These are phyloP conservation scores for Crassisporium funariophilum DNA, from an alignment of 768 basidiomycete species.

Conservation along the genomic window DNA sequence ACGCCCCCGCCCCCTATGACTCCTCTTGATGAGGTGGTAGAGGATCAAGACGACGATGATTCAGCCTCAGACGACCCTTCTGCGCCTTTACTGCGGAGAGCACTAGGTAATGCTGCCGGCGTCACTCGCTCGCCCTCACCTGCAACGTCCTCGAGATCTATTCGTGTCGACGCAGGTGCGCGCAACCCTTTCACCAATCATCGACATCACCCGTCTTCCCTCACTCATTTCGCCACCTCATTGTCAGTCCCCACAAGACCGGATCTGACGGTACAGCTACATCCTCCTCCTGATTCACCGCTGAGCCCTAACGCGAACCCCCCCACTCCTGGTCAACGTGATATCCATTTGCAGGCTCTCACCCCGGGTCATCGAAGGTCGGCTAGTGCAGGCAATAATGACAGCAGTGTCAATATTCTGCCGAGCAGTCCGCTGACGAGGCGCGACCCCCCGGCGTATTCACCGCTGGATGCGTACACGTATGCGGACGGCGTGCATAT, in stretches of 20 bases:
- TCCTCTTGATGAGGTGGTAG: constrained; percentile 69
- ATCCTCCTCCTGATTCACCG: constrained; percentile 81
- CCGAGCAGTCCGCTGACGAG: constrained; percentile 39
- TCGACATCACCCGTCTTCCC: constrained; percentile 63
- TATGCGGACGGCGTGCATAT: constrained; percentile 91
- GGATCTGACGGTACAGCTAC: constrained; percentile 69
- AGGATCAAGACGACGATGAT: constrained; percentile 41
- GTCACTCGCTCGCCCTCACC: constrained; percentile 51
- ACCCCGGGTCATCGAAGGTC: constrained; percentile 40
- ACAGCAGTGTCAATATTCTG: constrained; percentile 7
- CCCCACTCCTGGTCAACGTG: constrained; percentile 81
- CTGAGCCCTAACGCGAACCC: constrained; percentile 72
- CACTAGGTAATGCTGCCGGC: constrained; percentile 24
- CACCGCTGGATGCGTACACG: constrained; percentile 82
- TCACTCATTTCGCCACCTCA: constrained; percentile 66
- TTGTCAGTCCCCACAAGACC: constrained; percentile 66
- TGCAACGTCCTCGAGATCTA: constrained; percentile 53
- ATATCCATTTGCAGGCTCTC: constrained; percentile 79
- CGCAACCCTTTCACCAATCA: constrained; percentile 76
- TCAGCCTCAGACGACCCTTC: constrained; percentile 33
- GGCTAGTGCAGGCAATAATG: constrained; percentile 27
- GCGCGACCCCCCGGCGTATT: constrained; percentile 83
- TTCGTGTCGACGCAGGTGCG: constrained; percentile 83
- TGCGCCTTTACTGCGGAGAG: constrained; percentile 22
- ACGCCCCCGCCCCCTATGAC: constrained; percentile 74